phyloP scores from a whole-genome alignment of 257 asterid species.

The Solanum ahanhuiri region DNA sequence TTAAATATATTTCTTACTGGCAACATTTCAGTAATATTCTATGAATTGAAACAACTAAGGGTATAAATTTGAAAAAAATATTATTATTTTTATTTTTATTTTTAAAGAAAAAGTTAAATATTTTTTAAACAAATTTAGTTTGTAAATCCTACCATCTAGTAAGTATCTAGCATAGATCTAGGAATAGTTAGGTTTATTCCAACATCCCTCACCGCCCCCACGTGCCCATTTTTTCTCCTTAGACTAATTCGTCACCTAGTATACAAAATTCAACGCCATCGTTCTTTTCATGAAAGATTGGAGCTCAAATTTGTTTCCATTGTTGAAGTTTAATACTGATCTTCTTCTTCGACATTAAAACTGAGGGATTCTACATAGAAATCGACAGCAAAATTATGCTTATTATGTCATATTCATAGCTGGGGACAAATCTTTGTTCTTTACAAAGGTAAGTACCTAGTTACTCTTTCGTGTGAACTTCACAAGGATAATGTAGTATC shows the following conservation, averaged over 20 bases:
- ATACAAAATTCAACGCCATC: neutral
- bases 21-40: neutral
- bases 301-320: neutral
- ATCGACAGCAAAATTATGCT: neutral
- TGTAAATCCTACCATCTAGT: neutral
- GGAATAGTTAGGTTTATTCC: neutral
- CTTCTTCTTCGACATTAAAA: constrained; percentile 4
- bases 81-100: neutral
- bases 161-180: neutral
- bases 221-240: neutral
- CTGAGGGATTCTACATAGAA: neutral
- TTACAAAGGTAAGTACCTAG: neutral
- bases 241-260: neutral
- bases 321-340: neutral
- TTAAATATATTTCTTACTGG: neutral
- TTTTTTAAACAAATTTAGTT: neutral
- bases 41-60: neutral
- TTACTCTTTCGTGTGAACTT: neutral
- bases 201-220: neutral
- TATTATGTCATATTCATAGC: neutral
- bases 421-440: neutral
- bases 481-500: neutral
- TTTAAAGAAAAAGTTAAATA: neutral
- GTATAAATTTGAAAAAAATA: neutral
- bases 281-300: neutral